Conservation (phyloP, 2,329 filamentous ascomycete genomes). For the Pestalotiopsis fici region DNA sequence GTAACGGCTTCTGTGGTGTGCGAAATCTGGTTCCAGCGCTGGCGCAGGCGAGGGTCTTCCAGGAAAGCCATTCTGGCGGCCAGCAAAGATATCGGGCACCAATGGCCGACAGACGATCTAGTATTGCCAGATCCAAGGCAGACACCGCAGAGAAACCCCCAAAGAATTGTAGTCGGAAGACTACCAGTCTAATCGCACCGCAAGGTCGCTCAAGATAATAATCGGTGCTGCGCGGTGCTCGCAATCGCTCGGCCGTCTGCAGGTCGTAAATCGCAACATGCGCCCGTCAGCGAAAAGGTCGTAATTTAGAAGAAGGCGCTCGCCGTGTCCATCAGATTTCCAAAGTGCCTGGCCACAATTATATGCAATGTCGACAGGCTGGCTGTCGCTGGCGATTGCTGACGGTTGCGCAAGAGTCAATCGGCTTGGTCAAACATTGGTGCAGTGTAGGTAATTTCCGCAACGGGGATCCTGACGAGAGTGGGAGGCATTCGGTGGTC, state of each 20-base stretch:
- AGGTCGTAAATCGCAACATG: neutral
- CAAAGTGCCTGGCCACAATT: no score
- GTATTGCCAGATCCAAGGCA: no score
- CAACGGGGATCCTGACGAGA: neutral
- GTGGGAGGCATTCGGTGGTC: neutral
- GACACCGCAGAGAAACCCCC: neutral
- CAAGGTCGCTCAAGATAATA: neutral
- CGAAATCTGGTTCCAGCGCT: constrained; percentile 90
- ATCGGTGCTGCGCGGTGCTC: neutral
- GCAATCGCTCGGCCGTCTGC: neutral
- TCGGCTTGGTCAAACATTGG: neutral
- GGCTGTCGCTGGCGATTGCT: neutral
- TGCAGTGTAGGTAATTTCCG: neutral
- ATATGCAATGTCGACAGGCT: neutral
- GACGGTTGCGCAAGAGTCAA: neutral
- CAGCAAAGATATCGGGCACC: neutral
- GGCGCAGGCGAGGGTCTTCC: constrained; percentile 85
- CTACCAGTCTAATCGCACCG: neutral
- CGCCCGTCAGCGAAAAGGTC: neutral
- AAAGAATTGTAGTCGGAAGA: neutral
- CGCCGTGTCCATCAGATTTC: neutral
- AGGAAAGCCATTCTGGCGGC: constrained; percentile 55
- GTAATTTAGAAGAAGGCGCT: neutral
- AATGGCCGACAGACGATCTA: neutral
- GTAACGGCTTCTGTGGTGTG: constrained; percentile 90